Percentiles rank a stretch among this genome's conserved stretches.
These are phyloP conservation scores for Geotrichum phurueaensis DNA, from an alignment of 1,139 yeast species.

Conservation along the genomic window DNA sequence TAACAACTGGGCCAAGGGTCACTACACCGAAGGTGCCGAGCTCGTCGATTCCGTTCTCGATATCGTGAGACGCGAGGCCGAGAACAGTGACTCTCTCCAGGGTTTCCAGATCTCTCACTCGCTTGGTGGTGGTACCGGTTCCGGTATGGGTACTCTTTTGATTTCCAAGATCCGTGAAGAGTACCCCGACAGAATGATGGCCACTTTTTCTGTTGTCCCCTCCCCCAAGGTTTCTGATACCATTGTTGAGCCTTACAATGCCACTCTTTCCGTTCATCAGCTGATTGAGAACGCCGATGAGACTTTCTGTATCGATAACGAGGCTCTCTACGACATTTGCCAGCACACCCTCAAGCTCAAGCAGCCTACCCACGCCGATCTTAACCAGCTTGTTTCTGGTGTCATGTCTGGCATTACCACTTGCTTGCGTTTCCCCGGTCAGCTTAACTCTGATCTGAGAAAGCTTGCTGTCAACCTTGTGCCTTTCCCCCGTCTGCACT, in stretches of 20 bases:
- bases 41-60: conserved; percentile 43
- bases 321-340: conserved; percentile 43
- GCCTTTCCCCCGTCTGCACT: conserved; percentile 45
- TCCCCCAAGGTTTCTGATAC: conserved; percentile 43
- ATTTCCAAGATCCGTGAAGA: conserved; percentile 41
- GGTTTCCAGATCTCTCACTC: conserved; percentile 47
- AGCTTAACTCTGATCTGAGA: conserved; percentile 43
- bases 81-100: conserved; percentile 41
- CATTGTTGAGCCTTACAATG: conserved; percentile 43
- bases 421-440: conserved; percentile 44
- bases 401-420: conserved; percentile 47
- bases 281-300: conserved; percentile 42
- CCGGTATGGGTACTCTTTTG: conserved; percentile 43
- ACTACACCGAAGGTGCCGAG: conserved; percentile 45
- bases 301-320: conserved; percentile 44
- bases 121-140: conserved; percentile 45
- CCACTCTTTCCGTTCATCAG: conserved; percentile 42
- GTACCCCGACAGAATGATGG: conserved; percentile 43
- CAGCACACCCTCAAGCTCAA: conserved; percentile 38
- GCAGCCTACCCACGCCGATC: conserved; percentile 40
- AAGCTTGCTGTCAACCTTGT: conserved; percentile 44
- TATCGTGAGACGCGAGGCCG: conserved; percentile 43
- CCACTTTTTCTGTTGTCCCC: conserved; percentile 44
- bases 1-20: conserved; percentile 47
- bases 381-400: conserved; percentile 40